phyloP scores from a whole-genome alignment of 441 rosid genomes.

The Lepidium campestre region DNA sequence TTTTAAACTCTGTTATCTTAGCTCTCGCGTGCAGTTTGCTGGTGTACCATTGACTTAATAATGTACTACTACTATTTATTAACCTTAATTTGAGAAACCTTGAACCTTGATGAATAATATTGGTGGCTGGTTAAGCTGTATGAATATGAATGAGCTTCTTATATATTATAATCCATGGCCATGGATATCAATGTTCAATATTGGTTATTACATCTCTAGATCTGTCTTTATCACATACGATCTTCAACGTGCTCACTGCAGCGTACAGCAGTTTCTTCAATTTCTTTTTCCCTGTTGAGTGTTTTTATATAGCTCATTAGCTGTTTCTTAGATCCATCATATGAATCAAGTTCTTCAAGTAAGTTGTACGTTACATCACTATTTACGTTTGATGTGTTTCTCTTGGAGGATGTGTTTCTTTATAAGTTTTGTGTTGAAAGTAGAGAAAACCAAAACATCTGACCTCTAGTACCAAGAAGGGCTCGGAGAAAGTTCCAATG shows the following conservation, averaged over 20 bases:
- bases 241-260: no score
- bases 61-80: conserved; percentile 4
- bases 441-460: background rate
- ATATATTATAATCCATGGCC: no score
- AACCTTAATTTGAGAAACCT: conserved; percentile 16
- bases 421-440: background rate
- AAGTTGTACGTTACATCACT: no score
- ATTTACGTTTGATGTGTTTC: no score
- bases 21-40: background rate
- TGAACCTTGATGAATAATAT: background rate
- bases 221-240: no score
- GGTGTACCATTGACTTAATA: background rate
- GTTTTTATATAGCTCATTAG: background rate
- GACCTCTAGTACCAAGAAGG: no score
- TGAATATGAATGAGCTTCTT: no score
- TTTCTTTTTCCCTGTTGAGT: background rate
- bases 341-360: no score
- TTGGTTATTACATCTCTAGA: no score
- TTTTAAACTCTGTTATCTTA: conserved; percentile 25
- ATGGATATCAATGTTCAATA: no score
- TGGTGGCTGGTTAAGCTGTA: conserved; percentile 2
- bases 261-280: background rate
- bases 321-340: no score
- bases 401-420: no score
- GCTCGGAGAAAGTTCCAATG: background rate